Evolutionary conservation across 2,329 filamentous ascomycete species (phyloP).

Genomic region (Geoglossum cookeanum): DNA sequence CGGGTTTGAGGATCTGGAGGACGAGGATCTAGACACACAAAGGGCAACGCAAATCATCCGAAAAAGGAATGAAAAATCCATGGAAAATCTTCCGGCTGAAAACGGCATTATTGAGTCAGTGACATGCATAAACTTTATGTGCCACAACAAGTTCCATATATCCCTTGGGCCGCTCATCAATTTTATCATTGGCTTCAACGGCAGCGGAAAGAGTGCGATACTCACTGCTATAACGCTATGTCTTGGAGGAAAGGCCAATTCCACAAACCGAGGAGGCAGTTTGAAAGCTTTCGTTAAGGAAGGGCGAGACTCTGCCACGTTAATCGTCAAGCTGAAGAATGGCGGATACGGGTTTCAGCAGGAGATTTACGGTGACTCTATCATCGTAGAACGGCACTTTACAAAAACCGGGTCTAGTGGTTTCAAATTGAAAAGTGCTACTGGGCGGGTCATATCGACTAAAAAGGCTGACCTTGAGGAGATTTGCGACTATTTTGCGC

Average conservation of each 20-base stretch:
- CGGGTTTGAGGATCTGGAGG: slow-evolving; percentile 5
- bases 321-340: slow-evolving; percentile 82
- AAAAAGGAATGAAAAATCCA: slow-evolving; percentile 20
- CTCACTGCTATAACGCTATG: slow-evolving; percentile 85
- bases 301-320: slow-evolving; percentile 54
- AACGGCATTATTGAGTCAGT: slow-evolving; percentile 79
- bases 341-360: slow-evolving; percentile 70
- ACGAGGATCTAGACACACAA: slow-evolving; percentile 8
- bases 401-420: slow-evolving; percentile 52
- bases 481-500: slow-evolving; percentile 77
- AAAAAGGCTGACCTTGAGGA: slow-evolving; percentile 80
- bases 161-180: slow-evolving; percentile 88
- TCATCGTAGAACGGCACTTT: slow-evolving; percentile 84
- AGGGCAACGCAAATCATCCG: slow-evolving; percentile 14
- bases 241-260: slow-evolving; percentile 81
- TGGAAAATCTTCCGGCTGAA: slow-evolving; percentile 57
- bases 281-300: slow-evolving; percentile 85
- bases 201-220: slow-evolving; percentile 92
- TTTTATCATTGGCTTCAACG: slow-evolving; percentile 95
- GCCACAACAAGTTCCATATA: slow-evolving; percentile 63
- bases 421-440: slow-evolving; percentile 68
- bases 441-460: slow-evolving; percentile 52
- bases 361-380: slow-evolving; percentile 64
- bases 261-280: slow-evolving; percentile 80
- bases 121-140: slow-evolving; percentile 90